Evolutionary conservation across 129 eudicot genomes (phyloP).

Genomic region (Centrapalus pauciflorus): DNA sequence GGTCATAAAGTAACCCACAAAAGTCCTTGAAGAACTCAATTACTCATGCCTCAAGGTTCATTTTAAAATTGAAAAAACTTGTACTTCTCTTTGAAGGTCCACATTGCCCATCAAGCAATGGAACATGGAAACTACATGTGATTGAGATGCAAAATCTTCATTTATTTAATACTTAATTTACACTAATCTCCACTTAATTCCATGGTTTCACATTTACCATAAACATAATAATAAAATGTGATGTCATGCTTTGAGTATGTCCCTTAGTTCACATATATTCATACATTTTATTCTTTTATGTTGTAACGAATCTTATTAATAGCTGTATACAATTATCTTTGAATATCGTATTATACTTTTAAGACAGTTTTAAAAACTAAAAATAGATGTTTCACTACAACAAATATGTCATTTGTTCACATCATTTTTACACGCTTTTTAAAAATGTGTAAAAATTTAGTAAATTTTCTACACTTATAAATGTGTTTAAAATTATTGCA

Average conservation of each 20-base stretch:
- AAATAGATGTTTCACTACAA: too few species aligned
- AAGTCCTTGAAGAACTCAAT: slow-evolving; percentile 20
- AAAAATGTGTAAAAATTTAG: too few species aligned
- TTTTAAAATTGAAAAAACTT: slow-evolving; percentile 10
- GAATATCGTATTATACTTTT: slow-evolving; percentile 15
- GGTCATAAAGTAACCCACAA: slow-evolving; percentile 11
- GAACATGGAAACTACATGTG: slow-evolving; percentile 41
- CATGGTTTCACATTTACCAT: slow-evolving; percentile 4
- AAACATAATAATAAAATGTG: background rate
- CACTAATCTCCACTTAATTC: slow-evolving; percentile 14
- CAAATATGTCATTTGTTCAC: too few species aligned
- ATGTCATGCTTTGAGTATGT: slow-evolving; percentile 19
- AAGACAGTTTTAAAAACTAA: too few species aligned
- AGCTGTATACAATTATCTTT: slow-evolving; percentile 10
- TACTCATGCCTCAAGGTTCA: slow-evolving; percentile 24
- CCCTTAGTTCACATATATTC: background rate
- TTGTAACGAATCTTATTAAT: slow-evolving; percentile 9
- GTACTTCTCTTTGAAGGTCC: slow-evolving; percentile 15
- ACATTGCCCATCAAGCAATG: slow-evolving; percentile 22
- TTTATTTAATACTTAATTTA: slow-evolving; percentile 22
- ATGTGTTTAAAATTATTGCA: too few species aligned
- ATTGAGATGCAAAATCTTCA: slow-evolving; percentile 25
- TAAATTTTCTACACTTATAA: too few species aligned
- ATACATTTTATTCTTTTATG: slow-evolving; percentile 9
- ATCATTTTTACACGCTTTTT: too few species aligned